Evolutionary conservation across 2,329 filamentous ascomycete species (phyloP), one percentile per base, ranked within the genome.

Genomic region (Botryotinia narcissicola): DNA sequence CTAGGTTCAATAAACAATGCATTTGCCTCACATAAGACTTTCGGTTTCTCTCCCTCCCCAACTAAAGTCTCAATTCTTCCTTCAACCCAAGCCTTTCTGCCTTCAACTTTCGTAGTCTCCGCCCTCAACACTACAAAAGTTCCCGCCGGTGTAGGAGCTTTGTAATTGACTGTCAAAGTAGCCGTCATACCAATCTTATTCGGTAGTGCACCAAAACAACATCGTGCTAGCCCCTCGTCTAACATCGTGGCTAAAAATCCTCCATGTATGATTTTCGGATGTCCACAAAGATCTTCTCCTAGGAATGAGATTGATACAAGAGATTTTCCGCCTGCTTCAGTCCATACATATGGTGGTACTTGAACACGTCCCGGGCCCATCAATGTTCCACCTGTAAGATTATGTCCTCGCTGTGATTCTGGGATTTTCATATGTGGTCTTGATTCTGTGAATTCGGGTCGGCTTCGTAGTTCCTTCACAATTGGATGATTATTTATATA

Each of bases 41-140:
- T 83, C 1, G 91, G 90, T 78, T 87, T 85, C 82, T 91, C 87
- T 14, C 89, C 89, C 48, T 89, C 85, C 77, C 84, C 85, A 40
- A 88, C 88, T 75, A 98, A 83, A 72, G 93, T 91, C 87, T 97
- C 94, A 78, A 98, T 91, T 78, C 89, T 88, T 1, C 94, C 96
- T 83, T 93, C 91, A 1, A 98, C 94, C 94, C 94, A 98, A 20
- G 94, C 95, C 85, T 98, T 98, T 75, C 96, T 87, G 1, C 96
- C 95, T 81, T 98, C 94, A 1, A 95, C 92, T 84, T 92, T 95
- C 16, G 89, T 91, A 32, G 95, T 97, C 81, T 90, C 88, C 6
- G 93, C 95, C 75, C 88, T 87, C 74, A 99, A 84, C 61, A 97
- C 93, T 44, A 97, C 85, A 80, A 92, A 96, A 75, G 88, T 88